Evolutionary conservation across 2,329 filamentous ascomycete species (phyloP).

Genomic region (Chaetomiaceae sp.): DNA sequence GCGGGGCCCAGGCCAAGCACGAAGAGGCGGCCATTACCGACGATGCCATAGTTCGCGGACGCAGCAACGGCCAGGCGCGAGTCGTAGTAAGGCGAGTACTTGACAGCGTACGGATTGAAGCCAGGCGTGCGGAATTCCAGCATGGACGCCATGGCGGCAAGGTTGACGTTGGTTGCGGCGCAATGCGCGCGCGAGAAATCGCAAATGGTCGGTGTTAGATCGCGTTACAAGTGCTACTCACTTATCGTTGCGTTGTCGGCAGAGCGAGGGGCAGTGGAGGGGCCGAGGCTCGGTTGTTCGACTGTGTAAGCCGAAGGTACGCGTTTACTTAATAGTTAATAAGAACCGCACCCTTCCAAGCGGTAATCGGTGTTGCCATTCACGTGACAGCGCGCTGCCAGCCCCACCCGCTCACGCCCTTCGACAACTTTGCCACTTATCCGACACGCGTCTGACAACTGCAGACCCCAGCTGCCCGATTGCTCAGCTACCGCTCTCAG

Average conservation of each 20-base stretch:
- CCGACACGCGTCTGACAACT: slow-evolving; percentile 5
- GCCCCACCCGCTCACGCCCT: slow-evolving; percentile 6
- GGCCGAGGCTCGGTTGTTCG: slow-evolving; percentile 19
- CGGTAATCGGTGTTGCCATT: too few relatives aligned
- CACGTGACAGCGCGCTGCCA: not conserved
- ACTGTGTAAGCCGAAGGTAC: too few relatives aligned
- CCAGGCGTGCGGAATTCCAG: slow-evolving; percentile 90
- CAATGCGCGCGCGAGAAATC: not conserved
- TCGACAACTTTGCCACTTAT: slow-evolving; percentile 5
- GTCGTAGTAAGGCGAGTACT: slow-evolving; percentile 98
- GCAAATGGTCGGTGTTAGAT: too few relatives aligned
- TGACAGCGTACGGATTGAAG: slow-evolving; percentile 93
- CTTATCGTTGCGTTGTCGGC: not conserved
- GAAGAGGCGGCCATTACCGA: slow-evolving; percentile 89
- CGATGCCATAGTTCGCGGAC: slow-evolving; percentile 93
- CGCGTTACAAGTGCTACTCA: too few relatives aligned
- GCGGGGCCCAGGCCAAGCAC: slow-evolving; percentile 75
- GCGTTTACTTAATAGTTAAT: too few relatives aligned
- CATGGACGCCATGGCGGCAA: slow-evolving; percentile 55
- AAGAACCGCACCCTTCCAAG: too few relatives aligned
- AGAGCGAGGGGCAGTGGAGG: slow-evolving; percentile 6
- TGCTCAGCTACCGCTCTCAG: too few relatives aligned
- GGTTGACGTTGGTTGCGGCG: not conserved
- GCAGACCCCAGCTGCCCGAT: too few relatives aligned
- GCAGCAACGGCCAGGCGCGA: slow-evolving; percentile 84